Evolutionary conservation across 805 yeast genomes (phyloP), one percentile per base, ranked within the genome.

Genomic region (Ogataea siamensis): DNA sequence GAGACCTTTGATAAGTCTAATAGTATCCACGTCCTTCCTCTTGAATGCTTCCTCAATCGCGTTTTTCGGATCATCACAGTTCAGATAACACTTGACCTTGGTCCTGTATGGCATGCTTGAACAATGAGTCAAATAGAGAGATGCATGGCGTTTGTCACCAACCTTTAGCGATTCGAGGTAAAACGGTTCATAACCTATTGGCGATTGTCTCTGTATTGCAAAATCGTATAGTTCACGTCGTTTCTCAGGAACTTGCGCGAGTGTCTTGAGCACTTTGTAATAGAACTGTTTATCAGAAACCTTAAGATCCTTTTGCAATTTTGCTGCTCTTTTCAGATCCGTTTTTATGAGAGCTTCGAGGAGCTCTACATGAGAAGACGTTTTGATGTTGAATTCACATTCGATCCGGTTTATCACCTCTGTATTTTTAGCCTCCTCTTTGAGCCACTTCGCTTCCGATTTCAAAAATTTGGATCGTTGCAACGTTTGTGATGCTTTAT

Each of bases 161-260:
- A 71, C 66, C 38, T 67, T 68, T 27, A 73, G 51, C 25, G 81
- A 70, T 25, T 75, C 73, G 11, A 71, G 64, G 39, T 68, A 83
- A 46, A 87, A 79, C 0, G 83, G 79, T 43, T 69, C 71, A 42
- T 80, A 81, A 0, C 91, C 88, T 28, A 87, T 83, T 0, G 86
- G 83, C 0, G 93, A 76, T 44, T 76, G 80, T 30, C 65, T 68
- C 1, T 60, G 54, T 3, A 63, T 66, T 0, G 80, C 73, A 50
- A 78, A 72, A 20, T 74, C 71, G 46, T 68, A 71, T 20, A 86
- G 55, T 25, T 73, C 76, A 13, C 74, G 78, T 27, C 55, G 36
- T 63, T 77, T 81, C 28, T 75, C 74, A 5, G 73, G 67, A 2
- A 68, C 51, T 5, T 66, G 58, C 0, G 77, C 66, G 21, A 74